Conservation (phyloP, 495 filamentous ascomycete species). For the Penicillium ochrochloron region DNA sequence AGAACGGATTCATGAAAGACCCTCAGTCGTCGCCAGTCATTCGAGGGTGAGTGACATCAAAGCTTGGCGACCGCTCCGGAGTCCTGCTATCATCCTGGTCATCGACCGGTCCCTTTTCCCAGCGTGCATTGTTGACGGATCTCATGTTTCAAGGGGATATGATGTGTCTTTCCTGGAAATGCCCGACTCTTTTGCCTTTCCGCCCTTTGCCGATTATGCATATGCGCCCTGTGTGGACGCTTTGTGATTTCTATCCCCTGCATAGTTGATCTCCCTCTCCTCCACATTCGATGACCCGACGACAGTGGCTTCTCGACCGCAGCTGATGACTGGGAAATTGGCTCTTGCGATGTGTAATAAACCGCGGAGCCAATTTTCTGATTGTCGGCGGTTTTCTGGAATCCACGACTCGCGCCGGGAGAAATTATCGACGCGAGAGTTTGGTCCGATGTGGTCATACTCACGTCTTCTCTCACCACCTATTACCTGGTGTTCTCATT, state of each 20-base stretch:
- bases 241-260: conserved; percentile 17
- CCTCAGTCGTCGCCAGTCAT: conserved; percentile 52
- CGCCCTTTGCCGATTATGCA: conserved; percentile 22
- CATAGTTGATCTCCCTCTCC: conserved; percentile 14
- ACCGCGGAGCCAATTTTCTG: conserved; percentile 37
- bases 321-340: conserved; percentile 12
- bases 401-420: conserved; percentile 16
- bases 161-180: conserved; percentile 26
- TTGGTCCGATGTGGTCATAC: conserved; percentile 13
- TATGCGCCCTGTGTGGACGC: conserved; percentile 26
- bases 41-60: conserved; percentile 42
- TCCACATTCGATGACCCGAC: conserved; percentile 5
- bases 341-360: conserved; percentile 51
- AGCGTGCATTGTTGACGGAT: conserved; percentile 28
- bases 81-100: conserved; percentile 19
- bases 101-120: conserved; percentile 4
- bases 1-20: conserved; percentile 48
- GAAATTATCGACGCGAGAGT: conserved; percentile 26
- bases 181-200: conserved; percentile 23
- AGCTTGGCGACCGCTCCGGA: conserved; percentile 23
- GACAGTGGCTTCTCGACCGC: conserved; percentile 11
- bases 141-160: conserved; percentile 24
- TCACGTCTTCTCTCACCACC: conserved; percentile 11
- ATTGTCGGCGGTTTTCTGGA: conserved; percentile 15
- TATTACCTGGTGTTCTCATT: neutral